These are phyloP conservation scores for Neurospora crassa DNA, from an alignment of 2,329 filamentous ascomycete species.

Conservation along the genomic window DNA sequence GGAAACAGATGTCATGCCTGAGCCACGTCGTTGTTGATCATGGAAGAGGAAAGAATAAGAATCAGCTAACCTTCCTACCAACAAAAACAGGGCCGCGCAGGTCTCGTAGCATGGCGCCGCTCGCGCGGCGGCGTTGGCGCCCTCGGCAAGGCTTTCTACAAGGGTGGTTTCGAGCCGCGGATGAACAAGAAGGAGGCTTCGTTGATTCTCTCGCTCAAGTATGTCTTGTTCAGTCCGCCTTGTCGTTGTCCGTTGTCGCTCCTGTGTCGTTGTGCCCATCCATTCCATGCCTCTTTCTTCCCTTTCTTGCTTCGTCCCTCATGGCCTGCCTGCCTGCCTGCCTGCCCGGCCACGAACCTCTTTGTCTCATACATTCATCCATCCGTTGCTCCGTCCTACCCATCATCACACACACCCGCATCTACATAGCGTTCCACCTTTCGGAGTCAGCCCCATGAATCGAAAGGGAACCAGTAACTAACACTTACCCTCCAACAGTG, in stretches of 20 bases:
- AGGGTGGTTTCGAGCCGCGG: conserved; percentile 92
- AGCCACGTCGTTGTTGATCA: neutral
- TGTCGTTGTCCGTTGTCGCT: neutral
- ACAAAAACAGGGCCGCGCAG: conserved; percentile 68
- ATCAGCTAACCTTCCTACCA: conserved; percentile 2
- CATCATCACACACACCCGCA: neutral
- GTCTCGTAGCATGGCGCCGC: conserved; percentile 77
- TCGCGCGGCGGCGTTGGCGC: conserved; percentile 69
- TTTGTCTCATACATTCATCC: neutral
- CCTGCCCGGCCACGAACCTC: neutral
- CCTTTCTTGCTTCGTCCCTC: neutral
- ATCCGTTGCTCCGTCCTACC: neutral
- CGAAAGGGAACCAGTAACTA: neutral
- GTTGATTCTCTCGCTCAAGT: conserved; percentile 86
- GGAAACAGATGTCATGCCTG: neutral
- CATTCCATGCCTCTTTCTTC: neutral
- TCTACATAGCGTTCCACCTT: neutral
- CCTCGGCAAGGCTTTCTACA: conserved; percentile 89
- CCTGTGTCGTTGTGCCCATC: neutral
- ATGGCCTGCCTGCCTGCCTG: neutral
- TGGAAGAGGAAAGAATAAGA: neutral
- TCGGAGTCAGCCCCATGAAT: neutral
- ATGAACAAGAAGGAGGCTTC: conserved; percentile 91
- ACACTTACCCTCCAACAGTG: conserved; percentile 39
- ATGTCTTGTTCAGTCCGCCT: conserved; percentile 21